phyloP scores from a whole-genome alignment of 2,329 filamentous ascomycete genomes.

The Phialophora chinensis region DNA sequence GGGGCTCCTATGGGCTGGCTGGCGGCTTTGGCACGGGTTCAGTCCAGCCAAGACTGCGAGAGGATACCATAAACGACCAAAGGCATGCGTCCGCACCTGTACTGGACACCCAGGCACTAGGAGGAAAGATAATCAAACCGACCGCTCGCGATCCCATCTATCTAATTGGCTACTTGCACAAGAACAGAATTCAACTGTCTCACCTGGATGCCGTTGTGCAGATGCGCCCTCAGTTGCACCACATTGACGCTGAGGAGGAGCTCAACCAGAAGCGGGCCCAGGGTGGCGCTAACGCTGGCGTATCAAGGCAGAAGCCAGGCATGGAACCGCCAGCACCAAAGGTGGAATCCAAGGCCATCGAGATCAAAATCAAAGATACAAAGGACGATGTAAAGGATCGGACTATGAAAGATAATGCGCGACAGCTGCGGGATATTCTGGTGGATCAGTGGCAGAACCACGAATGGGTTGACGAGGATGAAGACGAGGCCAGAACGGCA shows the following conservation, averaged over 20 bases:
- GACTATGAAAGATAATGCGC: conserved; percentile 72
- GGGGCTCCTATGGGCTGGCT: conserved; percentile 72
- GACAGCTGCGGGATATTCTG: conserved; percentile 78
- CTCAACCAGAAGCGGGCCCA: conserved; percentile 61
- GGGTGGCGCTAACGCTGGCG: conserved; percentile 44
- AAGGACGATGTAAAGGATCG: conserved; percentile 54
- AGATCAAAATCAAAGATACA: conserved; percentile 79
- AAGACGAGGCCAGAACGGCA: conserved; percentile 57
- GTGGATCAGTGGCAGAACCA: conserved; percentile 81
- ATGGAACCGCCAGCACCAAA: conserved; percentile 51
- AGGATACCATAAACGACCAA: conserved; percentile 63
- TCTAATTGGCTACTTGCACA: conserved; percentile 90
- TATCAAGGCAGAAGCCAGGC: conserved; percentile 43
- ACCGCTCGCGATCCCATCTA: conserved; percentile 75
- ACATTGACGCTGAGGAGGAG: conserved; percentile 84
- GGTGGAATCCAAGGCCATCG: conserved; percentile 74
- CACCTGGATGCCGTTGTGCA: conserved; percentile 83
- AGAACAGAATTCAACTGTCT: conserved; percentile 83
- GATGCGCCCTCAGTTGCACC: conserved; percentile 88
- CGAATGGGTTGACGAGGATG: conserved; percentile 81
- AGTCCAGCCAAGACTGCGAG: conserved; percentile 39
- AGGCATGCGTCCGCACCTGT: conserved; percentile 73
- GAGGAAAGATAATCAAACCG: conserved; percentile 75
- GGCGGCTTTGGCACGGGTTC: conserved; percentile 72
- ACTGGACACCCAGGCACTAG: conserved; percentile 80